A percentile compares a stretch with the other conserved stretches of the same genome.
These are phyloP conservation scores for Euryodendron excelsum DNA, from an alignment of 148 eudicot genomes.

Conservation along the genomic window DNA sequence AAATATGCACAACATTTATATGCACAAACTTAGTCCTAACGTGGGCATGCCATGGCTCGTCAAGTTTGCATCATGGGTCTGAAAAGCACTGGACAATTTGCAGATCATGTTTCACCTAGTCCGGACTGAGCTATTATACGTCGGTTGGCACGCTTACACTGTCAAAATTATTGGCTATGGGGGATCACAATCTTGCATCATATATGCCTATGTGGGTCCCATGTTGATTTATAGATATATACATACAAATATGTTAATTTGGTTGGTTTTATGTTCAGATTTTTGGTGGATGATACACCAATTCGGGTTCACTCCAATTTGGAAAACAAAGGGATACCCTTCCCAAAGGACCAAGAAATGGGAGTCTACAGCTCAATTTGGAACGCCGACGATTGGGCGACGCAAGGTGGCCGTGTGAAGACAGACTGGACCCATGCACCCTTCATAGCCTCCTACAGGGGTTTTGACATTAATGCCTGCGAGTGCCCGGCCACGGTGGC, in stretches of 20 bases:
- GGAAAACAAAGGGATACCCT: slow-evolving; percentile 78
- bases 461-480: slow-evolving; percentile 67
- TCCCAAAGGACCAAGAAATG: slow-evolving; percentile 79
- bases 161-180: too few species aligned
- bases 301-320: slow-evolving; percentile 66
- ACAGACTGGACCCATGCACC: slow-evolving; percentile 85
- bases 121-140: neutral
- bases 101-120: neutral
- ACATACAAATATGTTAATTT: too few species aligned
- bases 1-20: neutral
- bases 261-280: slow-evolving; percentile 28
- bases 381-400: slow-evolving; percentile 96
- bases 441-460: slow-evolving; percentile 64
- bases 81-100: neutral
- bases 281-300: slow-evolving; percentile 77
- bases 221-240: too few species aligned
- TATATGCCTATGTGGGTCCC: too few species aligned
- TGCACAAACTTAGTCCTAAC: too few species aligned
- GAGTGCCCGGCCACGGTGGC: slow-evolving; percentile 50
- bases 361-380: slow-evolving; percentile 87
- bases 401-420: slow-evolving; percentile 80
- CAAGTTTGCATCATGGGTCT: neutral
- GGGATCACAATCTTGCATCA: too few species aligned
- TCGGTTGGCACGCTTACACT: too few species aligned
- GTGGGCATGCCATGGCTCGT: neutral